Conservation (phyloP, 305 asterid species). For the Ajuga reptans region DNA sequence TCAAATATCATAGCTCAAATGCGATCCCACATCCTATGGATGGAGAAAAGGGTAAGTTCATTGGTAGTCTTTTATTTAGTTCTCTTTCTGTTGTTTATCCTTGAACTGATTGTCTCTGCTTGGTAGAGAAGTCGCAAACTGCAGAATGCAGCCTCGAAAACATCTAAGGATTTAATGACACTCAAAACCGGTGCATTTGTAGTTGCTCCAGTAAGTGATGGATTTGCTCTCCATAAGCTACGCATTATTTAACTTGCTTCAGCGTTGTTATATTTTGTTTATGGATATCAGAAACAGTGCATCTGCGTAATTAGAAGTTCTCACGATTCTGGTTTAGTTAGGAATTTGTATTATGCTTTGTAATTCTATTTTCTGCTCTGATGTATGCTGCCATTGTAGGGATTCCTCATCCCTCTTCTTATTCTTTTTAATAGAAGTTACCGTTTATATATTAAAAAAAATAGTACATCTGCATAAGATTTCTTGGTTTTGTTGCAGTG, state of each 20-base stretch:
- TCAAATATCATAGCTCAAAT: constrained; percentile 82
- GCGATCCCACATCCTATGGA: constrained; percentile 92
- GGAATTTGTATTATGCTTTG: no score
- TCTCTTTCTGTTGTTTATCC: constrained; percentile 9
- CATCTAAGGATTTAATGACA: constrained; percentile 46
- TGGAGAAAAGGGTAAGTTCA: constrained; percentile 75
- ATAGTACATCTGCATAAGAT: not conserved
- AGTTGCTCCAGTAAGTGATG: constrained; percentile 79
- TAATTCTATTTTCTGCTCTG: no score
- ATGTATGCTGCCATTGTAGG: no score
- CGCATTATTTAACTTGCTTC: constrained; percentile 9
- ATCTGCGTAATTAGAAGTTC: not conserved
- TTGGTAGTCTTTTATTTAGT: constrained; percentile 11
- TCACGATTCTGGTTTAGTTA: no score
- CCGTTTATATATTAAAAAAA: not conserved
- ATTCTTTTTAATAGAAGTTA: no score
- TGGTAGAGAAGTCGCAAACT: constrained; percentile 62
- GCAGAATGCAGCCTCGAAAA: constrained; percentile 37
- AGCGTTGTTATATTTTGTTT: not conserved
- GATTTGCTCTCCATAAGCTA: constrained; percentile 19
- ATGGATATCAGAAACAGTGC: not conserved
- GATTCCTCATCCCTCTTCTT: no score
- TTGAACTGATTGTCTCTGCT: constrained; percentile 22
- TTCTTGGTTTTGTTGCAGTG: constrained; percentile 45
- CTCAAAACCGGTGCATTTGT: constrained; percentile 68